Percentiles rank a stretch among this genome's conserved stretches.
Evolutionary conservation across 2,329 filamentous ascomycete species (phyloP).

Genomic region (Alternaria sp.): DNA sequence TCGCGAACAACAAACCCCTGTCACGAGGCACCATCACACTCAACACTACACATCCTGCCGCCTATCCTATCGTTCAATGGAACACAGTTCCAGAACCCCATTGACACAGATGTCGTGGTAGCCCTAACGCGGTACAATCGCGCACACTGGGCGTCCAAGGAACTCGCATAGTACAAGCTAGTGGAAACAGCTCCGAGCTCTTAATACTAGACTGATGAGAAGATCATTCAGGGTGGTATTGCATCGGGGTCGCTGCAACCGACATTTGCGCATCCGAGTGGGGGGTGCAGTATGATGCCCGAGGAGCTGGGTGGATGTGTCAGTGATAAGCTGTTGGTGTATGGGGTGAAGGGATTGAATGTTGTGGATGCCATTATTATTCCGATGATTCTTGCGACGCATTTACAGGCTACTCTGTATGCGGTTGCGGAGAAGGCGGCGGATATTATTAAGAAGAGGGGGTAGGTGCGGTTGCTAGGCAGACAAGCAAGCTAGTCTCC

Average conservation of each 20-base stretch:
- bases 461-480: not conserved
- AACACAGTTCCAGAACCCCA: conserved; percentile 44
- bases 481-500: not conserved
- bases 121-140: conserved; percentile 46
- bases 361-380: conserved; percentile 40
- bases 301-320: conserved; percentile 29
- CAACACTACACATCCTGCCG: conserved; percentile 40
- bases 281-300: conserved; percentile 34
- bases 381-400: conserved; percentile 29
- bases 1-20: conserved; percentile 20
- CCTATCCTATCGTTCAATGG: conserved; percentile 39
- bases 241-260: conserved; percentile 15
- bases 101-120: conserved; percentile 47
- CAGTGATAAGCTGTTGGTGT: conserved; percentile 26
- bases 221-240: conserved; percentile 18
- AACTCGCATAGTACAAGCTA: conserved; percentile 37
- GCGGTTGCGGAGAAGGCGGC: conserved; percentile 15
- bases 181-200: conserved; percentile 41
- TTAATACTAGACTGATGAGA: conserved; percentile 24
- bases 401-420: conserved; percentile 32
- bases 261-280: conserved; percentile 29
- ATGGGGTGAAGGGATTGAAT: conserved; percentile 31
- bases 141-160: conserved; percentile 36
- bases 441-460: conserved; percentile 9
- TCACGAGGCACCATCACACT: conserved; percentile 46